Percentiles rank a stretch among this genome's conserved stretches.
Evolutionary conservation across 2,329 filamentous ascomycete genomes (phyloP).

Genomic region (Ophiocordyceps robertsii): DNA sequence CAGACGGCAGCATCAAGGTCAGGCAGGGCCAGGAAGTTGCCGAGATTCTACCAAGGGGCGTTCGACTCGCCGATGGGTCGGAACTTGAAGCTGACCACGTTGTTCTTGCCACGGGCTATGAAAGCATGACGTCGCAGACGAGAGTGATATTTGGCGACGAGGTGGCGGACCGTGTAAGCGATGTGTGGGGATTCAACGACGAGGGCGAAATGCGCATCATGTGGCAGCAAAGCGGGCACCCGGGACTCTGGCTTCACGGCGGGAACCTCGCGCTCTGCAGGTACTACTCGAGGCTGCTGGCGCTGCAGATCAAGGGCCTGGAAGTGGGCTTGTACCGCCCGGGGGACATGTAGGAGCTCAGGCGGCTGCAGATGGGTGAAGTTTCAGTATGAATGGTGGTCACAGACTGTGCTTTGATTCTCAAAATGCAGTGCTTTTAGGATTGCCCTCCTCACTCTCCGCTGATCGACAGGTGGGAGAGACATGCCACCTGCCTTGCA

Average conservation of each 20-base stretch:
- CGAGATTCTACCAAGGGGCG: slow-evolving; percentile 29
- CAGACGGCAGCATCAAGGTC: slow-evolving; percentile 49
- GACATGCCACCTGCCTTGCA: too few relatives aligned
- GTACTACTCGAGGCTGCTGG: slow-evolving; percentile 42
- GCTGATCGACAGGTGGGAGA: too few relatives aligned
- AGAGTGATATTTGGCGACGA: slow-evolving; percentile 48
- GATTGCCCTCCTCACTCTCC: too few relatives aligned
- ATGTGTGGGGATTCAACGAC: slow-evolving; percentile 49
- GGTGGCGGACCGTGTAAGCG: slow-evolving; percentile 41
- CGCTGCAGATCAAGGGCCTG: slow-evolving; percentile 36
- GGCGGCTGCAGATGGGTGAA: too few relatives aligned
- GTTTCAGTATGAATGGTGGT: too few relatives aligned
- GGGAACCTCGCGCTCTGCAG: slow-evolving; percentile 51
- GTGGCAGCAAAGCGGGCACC: slow-evolving; percentile 48
- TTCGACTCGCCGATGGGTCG: slow-evolving; percentile 38
- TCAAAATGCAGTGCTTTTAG: too few relatives aligned
- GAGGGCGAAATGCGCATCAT: slow-evolving; percentile 42
- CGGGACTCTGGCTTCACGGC: slow-evolving; percentile 53
- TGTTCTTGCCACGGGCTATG: slow-evolving; percentile 50
- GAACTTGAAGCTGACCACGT: slow-evolving; percentile 48
- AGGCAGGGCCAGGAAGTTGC: slow-evolving; percentile 43
- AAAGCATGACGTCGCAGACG: slow-evolving; percentile 54
- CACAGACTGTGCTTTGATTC: too few relatives aligned
- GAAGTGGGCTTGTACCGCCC: slow-evolving; percentile 23
- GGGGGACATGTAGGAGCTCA: slow-evolving; percentile 14